phyloP scores from a whole-genome alignment of 1,139 yeast genomes.

The Magnusiomyces tetraspermus region DNA sequence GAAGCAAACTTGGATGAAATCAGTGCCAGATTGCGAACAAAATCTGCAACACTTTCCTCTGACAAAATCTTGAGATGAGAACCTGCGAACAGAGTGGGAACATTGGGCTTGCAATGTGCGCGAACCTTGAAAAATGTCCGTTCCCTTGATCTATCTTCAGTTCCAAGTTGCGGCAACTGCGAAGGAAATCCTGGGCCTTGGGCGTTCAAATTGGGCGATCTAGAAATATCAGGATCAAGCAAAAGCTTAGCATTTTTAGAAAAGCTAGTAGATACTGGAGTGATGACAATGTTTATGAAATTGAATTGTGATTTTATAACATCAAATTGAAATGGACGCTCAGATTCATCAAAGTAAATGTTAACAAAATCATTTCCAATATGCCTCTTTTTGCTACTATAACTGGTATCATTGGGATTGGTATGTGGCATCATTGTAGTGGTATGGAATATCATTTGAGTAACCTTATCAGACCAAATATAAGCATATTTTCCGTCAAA shows the following conservation, averaged over 20 bases:
- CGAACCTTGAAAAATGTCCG: conserved; percentile 47
- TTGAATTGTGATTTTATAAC: conserved; percentile 71
- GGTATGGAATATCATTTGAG: conserved; percentile 68
- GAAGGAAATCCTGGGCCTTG: conserved; percentile 5
- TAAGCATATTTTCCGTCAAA: conserved; percentile 69
- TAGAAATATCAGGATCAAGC: background rate
- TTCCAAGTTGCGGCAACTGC: background rate
- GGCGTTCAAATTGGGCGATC: background rate
- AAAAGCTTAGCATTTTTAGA: conserved; percentile 2
- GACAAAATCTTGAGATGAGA: conserved; percentile 65
- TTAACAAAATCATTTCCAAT: conserved; percentile 81
- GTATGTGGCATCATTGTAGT: conserved; percentile 63
- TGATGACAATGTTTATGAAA: conserved; percentile 67
- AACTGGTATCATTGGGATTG: conserved; percentile 36
- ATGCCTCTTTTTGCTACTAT: conserved; percentile 64
- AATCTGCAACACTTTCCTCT: conserved; percentile 48
- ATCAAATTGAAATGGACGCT: conserved; percentile 58
- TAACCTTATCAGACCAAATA: conserved; percentile 61
- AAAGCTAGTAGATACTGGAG: conserved; percentile 44
- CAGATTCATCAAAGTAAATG: conserved; percentile 70
- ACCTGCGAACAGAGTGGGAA: conserved; percentile 69
- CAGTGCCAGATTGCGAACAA: conserved; percentile 57
- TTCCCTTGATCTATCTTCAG: conserved; percentile 1
- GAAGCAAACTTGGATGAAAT: conserved; percentile 65
- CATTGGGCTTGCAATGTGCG: conserved; percentile 54